phyloP scores from a whole-genome alignment of 495 filamentous ascomycete genomes.

The Penicillium bovifimosum region DNA sequence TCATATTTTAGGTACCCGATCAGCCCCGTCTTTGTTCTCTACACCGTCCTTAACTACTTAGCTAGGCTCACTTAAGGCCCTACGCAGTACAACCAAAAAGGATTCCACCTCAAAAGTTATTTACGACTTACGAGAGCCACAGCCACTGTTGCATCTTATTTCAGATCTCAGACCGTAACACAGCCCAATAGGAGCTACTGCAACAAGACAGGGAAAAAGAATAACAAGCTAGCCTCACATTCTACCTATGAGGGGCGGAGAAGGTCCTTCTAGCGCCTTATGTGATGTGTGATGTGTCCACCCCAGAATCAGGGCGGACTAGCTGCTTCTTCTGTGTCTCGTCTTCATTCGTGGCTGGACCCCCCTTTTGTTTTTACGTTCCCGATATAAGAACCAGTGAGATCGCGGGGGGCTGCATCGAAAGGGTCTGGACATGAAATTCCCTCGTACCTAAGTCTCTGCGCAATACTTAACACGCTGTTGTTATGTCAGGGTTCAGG shows the following conservation, averaged over 20 bases:
- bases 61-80: neutral
- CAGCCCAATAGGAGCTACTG: neutral
- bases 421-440: conserved; percentile 5
- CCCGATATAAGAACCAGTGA: conserved; percentile 3
- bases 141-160: neutral
- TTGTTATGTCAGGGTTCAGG: conserved; percentile 6
- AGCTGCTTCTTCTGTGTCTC: neutral
- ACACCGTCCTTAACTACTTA: too few relatives aligned
- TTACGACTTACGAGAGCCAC: neutral
- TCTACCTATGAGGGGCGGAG: neutral
- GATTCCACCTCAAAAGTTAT: neutral
- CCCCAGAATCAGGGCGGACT: neutral
- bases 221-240: neutral
- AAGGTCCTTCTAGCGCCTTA: neutral
- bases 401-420: conserved; percentile 1
- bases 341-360: conserved; percentile 3
- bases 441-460: neutral
- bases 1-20: conserved; percentile 6
- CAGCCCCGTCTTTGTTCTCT: neutral
- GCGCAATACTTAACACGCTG: neutral
- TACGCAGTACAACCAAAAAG: neutral
- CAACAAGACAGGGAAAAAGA: neutral
- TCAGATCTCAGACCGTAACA: neutral
- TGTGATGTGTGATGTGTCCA: conserved; percentile 2
- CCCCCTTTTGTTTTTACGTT: neutral